Evolutionary conservation across 768 basidiomycete species (phyloP).

Genomic region (Lentinula detonsa): DNA sequence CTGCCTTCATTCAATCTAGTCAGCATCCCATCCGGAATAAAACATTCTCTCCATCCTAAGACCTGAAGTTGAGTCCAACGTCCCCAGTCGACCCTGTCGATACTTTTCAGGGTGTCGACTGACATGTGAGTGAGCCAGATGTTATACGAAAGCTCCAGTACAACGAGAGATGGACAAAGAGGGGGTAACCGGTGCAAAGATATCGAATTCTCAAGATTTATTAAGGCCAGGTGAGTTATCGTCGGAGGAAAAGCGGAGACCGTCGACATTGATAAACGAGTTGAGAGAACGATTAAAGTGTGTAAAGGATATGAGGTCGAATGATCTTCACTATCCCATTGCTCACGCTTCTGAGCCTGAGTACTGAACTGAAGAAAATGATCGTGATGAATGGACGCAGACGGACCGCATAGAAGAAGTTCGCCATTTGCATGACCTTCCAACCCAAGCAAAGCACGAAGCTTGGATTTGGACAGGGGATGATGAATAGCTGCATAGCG

Average conservation of each 20-base stretch:
- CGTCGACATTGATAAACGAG: constrained; percentile 34
- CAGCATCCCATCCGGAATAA: constrained; percentile 34
- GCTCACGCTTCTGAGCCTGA: constrained; percentile 4
- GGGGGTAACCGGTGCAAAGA: constrained; percentile 52
- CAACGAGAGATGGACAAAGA: constrained; percentile 53
- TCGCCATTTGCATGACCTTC: constrained; percentile 58
- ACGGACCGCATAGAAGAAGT: constrained; percentile 56
- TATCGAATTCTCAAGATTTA: constrained; percentile 42
- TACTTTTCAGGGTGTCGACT: constrained; percentile 24
- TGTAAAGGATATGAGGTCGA: constrained; percentile 25
- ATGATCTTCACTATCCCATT: constrained; percentile 44
- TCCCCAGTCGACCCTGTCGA: constrained; percentile 53
- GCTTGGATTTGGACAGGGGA: constrained; percentile 45
- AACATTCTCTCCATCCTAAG: constrained; percentile 53
- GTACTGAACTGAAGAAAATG: constrained; percentile 26
- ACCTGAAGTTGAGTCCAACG: constrained; percentile 48
- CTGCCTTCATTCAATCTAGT: constrained; percentile 49
- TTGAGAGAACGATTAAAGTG: constrained; percentile 46
- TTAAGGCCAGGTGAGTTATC: constrained; percentile 54
- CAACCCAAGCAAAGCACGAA: constrained; percentile 44
- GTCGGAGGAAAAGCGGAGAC: constrained; percentile 56
- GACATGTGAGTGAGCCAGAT: constrained; percentile 28
- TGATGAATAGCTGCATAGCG: constrained; percentile 51
- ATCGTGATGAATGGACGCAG: constrained; percentile 35
- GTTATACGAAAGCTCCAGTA: constrained; percentile 69